Evolutionary conservation across 2,329 filamentous ascomycete genomes (phyloP).

Genomic region (Penicillium sp.): DNA sequence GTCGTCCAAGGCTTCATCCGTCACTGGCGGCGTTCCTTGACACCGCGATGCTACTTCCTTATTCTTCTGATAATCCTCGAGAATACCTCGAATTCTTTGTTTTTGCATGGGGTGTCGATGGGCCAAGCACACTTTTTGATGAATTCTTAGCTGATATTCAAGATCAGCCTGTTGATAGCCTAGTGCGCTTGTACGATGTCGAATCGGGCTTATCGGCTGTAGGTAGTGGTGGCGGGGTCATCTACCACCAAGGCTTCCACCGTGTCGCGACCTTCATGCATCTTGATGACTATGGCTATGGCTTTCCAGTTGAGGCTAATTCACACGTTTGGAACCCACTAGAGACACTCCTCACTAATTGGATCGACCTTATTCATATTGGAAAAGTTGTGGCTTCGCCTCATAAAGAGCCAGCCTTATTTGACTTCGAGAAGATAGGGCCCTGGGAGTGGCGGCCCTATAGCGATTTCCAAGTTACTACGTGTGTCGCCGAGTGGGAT

Average conservation of each 20-base stretch:
- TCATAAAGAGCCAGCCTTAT: slow-evolving; percentile 23
- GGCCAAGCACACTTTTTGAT: slow-evolving; percentile 23
- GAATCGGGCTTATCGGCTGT: slow-evolving; percentile 17
- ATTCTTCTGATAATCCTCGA: slow-evolving; percentile 9
- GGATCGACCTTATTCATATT: slow-evolving; percentile 25
- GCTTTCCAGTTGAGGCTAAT: slow-evolving; percentile 19
- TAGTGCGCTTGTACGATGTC: slow-evolving; percentile 27
- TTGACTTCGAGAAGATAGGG: slow-evolving; percentile 21
- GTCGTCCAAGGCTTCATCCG: slow-evolving; percentile 27
- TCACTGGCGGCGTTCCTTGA: slow-evolving; percentile 29
- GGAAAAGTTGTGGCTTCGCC: slow-evolving; percentile 19
- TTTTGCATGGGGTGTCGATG: slow-evolving; percentile 24
- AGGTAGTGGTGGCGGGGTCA: slow-evolving; percentile 25
- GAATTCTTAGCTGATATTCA: slow-evolving; percentile 22
- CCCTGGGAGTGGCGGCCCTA: slow-evolving; percentile 37
- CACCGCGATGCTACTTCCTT: slow-evolving; percentile 10
- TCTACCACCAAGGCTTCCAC: slow-evolving; percentile 28
- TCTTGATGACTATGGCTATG: slow-evolving; percentile 6
- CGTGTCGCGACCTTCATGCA: slow-evolving; percentile 17
- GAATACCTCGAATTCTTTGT: slow-evolving; percentile 20
- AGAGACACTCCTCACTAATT: slow-evolving; percentile 28
- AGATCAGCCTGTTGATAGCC: slow-evolving; percentile 21
- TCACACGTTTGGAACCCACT: slow-evolving; percentile 26
- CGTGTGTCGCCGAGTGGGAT: slow-evolving; percentile 27
- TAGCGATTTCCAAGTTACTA: slow-evolving; percentile 27